Evolutionary conservation across 805 yeast species (phyloP), one percentile per base, ranked within the genome.

Genomic region (Hanseniaspora valbyensis): DNA sequence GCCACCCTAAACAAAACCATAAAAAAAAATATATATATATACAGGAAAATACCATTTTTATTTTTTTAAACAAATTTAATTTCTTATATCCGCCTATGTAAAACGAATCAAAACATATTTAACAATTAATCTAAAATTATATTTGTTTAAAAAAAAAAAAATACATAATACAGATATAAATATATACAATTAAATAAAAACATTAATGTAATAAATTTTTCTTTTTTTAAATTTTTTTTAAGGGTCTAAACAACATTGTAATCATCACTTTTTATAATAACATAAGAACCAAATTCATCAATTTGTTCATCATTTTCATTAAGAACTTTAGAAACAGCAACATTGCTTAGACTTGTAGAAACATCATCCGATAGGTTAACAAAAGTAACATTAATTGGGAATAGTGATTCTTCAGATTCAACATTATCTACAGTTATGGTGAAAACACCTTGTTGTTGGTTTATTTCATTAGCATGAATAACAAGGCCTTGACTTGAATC

Each of bases 331-430:
- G 74, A 66, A 42, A 86, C 77, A 55, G 73, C 75, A 52, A 89
- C 80, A 46, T 76, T 73, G 50, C 90, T 86, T 55, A 84, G 72
- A 21, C 81, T 77, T 29, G 72, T 68, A 16, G 66, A 68, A 22
- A 44, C 39, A 36, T 44, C 38, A 21, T 73, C 73, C 54, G 68
- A 68, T 34, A 71, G 68, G 40, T 71, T 62, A 37, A 70, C 70
- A 68, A 88, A 85, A 44, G 71, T 66, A 36, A 88, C 75, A 59
- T 79, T 79, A 72, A 90, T 78, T 54, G 98, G 98, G 83, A 88
- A 90, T 59, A 90, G 70, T 12, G 78, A 74, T 54, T 88, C 95
- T 66, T 90, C 96, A 55, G 76, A 78, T 36, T 73, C 80, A 18
- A 81, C 83, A 22, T 43, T 42, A 56, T 81, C 82, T 53, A 86